These are phyloP conservation scores for Hypoxylon trugodes DNA, from an alignment of 495 filamentous ascomycete genomes.

Conservation along the genomic window DNA sequence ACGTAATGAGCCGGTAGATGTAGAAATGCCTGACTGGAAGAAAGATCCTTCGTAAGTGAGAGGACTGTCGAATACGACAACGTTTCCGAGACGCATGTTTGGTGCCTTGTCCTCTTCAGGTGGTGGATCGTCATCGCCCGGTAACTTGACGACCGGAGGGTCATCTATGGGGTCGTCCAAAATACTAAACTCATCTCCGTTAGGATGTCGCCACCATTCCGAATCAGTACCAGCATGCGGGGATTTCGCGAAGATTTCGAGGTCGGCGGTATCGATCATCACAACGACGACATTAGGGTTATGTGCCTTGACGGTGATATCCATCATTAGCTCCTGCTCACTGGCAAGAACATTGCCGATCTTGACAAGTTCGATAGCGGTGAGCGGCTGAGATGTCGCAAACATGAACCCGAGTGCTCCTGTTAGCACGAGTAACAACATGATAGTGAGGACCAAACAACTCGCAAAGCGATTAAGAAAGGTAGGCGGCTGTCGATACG, in stretches of 20 bases:
- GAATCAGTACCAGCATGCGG: slow-evolving; percentile 79
- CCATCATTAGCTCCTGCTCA: slow-evolving; percentile 94
- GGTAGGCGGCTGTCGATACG: slow-evolving; percentile 67
- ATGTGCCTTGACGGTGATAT: slow-evolving; percentile 83
- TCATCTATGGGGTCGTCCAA: slow-evolving; percentile 67
- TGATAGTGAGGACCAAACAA: slow-evolving; percentile 76
- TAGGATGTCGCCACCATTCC: slow-evolving; percentile 73
- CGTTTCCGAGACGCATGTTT: slow-evolving; percentile 88
- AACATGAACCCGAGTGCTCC: slow-evolving; percentile 87
- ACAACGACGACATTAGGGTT: slow-evolving; percentile 93
- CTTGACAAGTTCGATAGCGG: slow-evolving; percentile 75
- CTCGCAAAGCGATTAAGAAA: slow-evolving; percentile 78
- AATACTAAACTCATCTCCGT: slow-evolving; percentile 46
- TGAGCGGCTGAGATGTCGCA: slow-evolving; percentile 86
- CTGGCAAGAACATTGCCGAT: slow-evolving; percentile 91
- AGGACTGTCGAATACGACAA: slow-evolving; percentile 85
- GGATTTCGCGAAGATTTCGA: slow-evolving; percentile 94
- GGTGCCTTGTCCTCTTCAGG: slow-evolving; percentile 70
- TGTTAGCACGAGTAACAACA: slow-evolving; percentile 78
- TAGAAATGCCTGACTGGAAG: slow-evolving; percentile 69
- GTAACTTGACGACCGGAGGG: slow-evolving; percentile 57
- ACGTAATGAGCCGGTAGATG: slow-evolving; percentile 82
- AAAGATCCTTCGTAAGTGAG: slow-evolving; percentile 89
- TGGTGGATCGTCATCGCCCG: slow-evolving; percentile 48
- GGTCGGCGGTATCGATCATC: slow-evolving; percentile 80